These are phyloP conservation scores for Sporothrix brunneoviolacea DNA, from an alignment of 2,329 filamentous ascomycete genomes.

Conservation along the genomic window DNA sequence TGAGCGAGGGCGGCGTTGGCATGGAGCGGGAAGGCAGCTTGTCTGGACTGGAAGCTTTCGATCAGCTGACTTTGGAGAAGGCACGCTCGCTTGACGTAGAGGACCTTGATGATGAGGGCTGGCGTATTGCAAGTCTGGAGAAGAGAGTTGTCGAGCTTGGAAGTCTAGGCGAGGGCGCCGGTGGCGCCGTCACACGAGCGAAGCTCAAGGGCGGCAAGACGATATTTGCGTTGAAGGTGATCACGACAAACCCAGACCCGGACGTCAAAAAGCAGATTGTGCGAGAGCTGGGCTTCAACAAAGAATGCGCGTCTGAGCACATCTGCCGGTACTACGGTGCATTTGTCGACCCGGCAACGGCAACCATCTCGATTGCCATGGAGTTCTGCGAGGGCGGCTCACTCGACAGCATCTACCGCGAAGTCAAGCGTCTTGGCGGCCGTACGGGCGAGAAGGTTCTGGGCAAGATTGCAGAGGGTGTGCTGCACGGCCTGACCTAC, in stretches of 20 bases:
- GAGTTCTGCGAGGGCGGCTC: slow-evolving; percentile 97
- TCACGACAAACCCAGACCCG: slow-evolving; percentile 95
- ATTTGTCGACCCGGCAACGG: slow-evolving; percentile 91
- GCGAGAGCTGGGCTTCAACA: slow-evolving; percentile 94
- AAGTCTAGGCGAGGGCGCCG: slow-evolving; percentile 87
- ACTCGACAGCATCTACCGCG: slow-evolving; percentile 92
- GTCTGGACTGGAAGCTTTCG: slow-evolving; percentile 69
- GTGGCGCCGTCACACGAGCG: slow-evolving; percentile 89
- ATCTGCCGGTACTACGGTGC: slow-evolving; percentile 98
- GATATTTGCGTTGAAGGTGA: slow-evolving; percentile 94
- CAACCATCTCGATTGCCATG: slow-evolving; percentile 98
- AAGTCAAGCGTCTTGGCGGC: slow-evolving; percentile 91
- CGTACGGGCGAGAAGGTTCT: slow-evolving; percentile 95
- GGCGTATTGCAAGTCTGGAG: slow-evolving; percentile 86
- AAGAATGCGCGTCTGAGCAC: slow-evolving; percentile 89
- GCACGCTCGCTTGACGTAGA: slow-evolving; percentile 83
- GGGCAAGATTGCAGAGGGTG: slow-evolving; percentile 92
- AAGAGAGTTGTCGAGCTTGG: slow-evolving; percentile 83
- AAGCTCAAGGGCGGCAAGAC: slow-evolving; percentile 87
- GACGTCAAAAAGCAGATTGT: slow-evolving; percentile 98
- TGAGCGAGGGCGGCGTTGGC: slow-evolving; percentile 63
- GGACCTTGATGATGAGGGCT: slow-evolving; percentile 89
- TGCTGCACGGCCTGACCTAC: slow-evolving; percentile 89
- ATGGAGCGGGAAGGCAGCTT: slow-evolving; percentile 82
- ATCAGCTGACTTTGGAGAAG: slow-evolving; percentile 74